Conservation (phyloP, 148 eudicot species). For the Vaccinium vitisidaea region DNA sequence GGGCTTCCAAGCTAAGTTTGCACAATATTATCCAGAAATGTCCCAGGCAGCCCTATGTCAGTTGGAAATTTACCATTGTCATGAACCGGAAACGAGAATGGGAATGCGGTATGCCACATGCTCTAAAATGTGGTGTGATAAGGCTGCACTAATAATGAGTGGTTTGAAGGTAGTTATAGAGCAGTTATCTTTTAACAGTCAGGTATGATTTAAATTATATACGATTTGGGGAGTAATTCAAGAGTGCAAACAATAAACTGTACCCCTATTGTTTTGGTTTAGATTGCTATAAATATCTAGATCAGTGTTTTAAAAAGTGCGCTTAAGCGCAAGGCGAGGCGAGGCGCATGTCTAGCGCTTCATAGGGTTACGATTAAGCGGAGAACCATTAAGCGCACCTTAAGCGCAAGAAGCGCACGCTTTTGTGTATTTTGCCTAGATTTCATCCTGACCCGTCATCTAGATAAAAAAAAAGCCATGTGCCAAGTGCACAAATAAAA, state of each 20-base stretch:
- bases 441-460: too few species aligned
- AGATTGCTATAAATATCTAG: neutral
- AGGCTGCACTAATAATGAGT: neutral
- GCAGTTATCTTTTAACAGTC: neutral
- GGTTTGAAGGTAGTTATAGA: neutral
- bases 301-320: neutral
- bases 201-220: too few species aligned
- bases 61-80: neutral
- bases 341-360: too few species aligned
- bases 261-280: neutral
- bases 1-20: neutral
- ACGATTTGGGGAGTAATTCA: neutral
- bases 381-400: too few species aligned
- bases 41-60: neutral
- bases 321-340: too few species aligned
- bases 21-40: neutral
- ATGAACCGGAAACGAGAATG: neutral
- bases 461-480: too few species aligned
- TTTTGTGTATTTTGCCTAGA: too few species aligned
- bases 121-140: neutral
- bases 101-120: neutral
- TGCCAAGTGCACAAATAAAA: too few species aligned
- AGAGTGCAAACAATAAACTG: neutral
- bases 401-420: too few species aligned
- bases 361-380: too few species aligned